Percentiles rank a stretch among this genome's conserved stretches.
These are phyloP conservation scores for Sambucus nigra DNA, from an alignment of 129 eudicot genomes.

Conservation along the genomic window DNA sequence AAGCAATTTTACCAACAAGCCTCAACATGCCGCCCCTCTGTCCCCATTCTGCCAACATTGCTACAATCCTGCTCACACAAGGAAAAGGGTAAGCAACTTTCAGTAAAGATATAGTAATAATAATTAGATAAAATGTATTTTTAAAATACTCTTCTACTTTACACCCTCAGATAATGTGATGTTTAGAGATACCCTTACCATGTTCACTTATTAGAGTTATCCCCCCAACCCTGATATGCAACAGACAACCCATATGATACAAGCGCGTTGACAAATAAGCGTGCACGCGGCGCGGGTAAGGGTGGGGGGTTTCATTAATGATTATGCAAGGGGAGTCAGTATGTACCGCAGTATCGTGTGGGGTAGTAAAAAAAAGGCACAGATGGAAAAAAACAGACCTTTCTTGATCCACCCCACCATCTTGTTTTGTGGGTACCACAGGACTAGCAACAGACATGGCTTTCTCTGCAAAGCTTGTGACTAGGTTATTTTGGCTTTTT, in stretches of 20 bases:
- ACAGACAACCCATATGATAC: no score
- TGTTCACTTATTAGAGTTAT: no score
- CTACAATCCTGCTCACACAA: slow-evolving; percentile 58
- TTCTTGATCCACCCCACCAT: slow-evolving; percentile 83
- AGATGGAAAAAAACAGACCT: slow-evolving; percentile 32
- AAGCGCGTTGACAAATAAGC: no score
- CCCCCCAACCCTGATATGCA: no score
- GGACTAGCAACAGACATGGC: slow-evolving; percentile 96
- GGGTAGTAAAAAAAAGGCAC: background rate
- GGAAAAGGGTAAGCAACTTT: slow-evolving; percentile 10
- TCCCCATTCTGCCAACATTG: slow-evolving; percentile 78
- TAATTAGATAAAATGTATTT: slow-evolving; percentile 9
- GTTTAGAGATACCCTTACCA: no score
- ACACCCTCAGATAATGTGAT: no score
- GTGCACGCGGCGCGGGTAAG: no score
- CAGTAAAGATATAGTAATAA: background rate
- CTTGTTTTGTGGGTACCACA: slow-evolving; percentile 76
- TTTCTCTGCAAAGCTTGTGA: slow-evolving; percentile 81
- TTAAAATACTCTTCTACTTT: no score
- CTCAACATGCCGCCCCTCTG: slow-evolving; percentile 81
- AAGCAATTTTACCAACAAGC: slow-evolving; percentile 71
- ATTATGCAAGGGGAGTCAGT: no score
- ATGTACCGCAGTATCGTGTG: no score
- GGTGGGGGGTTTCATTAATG: no score
- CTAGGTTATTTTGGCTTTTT: slow-evolving; percentile 36